Evolutionary conservation across 306 rosid species (phyloP).

Genomic region (Gynostemma pentaphyllum): DNA sequence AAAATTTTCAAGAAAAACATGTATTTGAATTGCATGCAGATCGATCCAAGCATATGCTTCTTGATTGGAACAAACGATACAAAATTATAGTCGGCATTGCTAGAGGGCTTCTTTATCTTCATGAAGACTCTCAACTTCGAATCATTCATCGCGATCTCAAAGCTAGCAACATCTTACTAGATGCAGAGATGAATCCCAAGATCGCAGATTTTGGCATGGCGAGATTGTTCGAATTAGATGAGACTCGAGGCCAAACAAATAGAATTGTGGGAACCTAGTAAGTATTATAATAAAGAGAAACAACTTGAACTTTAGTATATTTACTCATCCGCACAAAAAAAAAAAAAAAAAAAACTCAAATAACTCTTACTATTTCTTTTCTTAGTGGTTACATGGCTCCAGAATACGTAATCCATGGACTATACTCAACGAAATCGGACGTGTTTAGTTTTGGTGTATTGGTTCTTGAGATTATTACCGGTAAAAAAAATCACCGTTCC

Average conservation of each 20-base stretch:
- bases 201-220: conserved; percentile 77
- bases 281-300: conserved; percentile 8
- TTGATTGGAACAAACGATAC: conserved; percentile 41
- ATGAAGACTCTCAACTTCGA: conserved; percentile 48
- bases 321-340: too few relatives aligned
- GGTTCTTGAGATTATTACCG: conserved; percentile 32
- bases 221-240: conserved; percentile 28
- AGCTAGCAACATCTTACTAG: conserved; percentile 49
- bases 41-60: neutral
- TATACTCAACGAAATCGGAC: conserved; percentile 27
- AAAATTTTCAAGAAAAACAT: too few relatives aligned
- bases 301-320: too few relatives aligned
- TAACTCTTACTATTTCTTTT: too few relatives aligned
- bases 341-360: too few relatives aligned
- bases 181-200: conserved; percentile 38
- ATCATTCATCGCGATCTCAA: conserved; percentile 62
- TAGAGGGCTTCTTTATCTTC: conserved; percentile 49
- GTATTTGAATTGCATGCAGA: neutral
- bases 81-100: conserved; percentile 42
- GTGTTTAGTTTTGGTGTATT: conserved; percentile 42
- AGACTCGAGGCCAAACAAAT: conserved; percentile 31
- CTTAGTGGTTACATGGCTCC: conserved; percentile 48
- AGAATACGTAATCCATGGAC: conserved; percentile 31
- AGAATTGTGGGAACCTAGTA: conserved; percentile 58
- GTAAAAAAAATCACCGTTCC: neutral